Conservation (phyloP, 2,329 filamentous ascomycete genomes). For the Gaeumannomyces tritici region DNA sequence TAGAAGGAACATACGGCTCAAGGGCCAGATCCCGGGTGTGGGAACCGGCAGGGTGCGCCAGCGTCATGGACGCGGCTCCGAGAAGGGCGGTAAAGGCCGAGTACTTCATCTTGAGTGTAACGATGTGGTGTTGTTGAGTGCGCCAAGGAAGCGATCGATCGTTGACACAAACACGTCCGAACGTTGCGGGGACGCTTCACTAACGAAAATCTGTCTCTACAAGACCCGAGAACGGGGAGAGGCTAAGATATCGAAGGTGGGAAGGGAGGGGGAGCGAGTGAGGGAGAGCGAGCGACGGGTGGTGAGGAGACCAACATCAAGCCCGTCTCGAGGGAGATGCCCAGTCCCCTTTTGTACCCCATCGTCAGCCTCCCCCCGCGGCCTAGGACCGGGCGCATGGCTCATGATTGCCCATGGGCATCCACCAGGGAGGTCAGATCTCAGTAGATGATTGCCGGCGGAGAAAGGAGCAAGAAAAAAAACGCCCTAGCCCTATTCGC, state of each 20-base stretch:
- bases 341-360: neutral
- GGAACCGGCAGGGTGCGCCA: neutral
- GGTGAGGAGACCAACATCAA: neutral
- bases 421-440: neutral
- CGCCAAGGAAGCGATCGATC: neutral
- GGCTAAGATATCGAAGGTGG: neutral
- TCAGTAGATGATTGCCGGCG: neutral
- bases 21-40: neutral
- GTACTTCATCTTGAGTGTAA: slow-evolving; percentile 1
- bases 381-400: neutral
- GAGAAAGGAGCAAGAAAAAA: neutral
- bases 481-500: no score
- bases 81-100: slow-evolving; percentile 13
- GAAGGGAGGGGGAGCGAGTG: neutral
- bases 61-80: slow-evolving; percentile 4
- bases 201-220: neutral
- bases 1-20: neutral
- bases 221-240: neutral
- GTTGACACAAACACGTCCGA: neutral
- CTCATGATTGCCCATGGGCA: neutral
- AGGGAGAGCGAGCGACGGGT: neutral
- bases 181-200: neutral
- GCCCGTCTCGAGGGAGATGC: neutral
- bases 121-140: neutral
- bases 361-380: neutral